Evolutionary conservation across 768 basidiomycete species (phyloP).

Genomic region (Harrya chromipes): DNA sequence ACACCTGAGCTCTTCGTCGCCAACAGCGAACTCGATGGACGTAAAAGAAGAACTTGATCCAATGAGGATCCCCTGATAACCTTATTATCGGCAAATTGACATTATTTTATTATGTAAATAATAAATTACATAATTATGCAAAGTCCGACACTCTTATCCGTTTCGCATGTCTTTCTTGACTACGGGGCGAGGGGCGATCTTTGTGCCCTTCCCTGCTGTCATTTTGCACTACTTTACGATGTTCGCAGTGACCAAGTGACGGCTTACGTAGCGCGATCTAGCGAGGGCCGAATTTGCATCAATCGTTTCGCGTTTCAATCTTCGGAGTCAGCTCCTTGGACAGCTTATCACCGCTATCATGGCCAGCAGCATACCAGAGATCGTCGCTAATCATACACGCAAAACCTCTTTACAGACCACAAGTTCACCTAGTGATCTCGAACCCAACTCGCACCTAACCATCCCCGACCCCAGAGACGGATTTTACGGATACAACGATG

Average conservation of each 20-base stretch:
- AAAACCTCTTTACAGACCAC: background rate
- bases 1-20: constrained; percentile 16
- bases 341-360: constrained; percentile 15
- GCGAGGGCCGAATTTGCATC: constrained; percentile 10
- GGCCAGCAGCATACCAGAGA: constrained; percentile 5
- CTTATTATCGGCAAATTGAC: constrained; percentile 14
- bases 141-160: too few relatives aligned
- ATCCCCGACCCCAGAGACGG: constrained; percentile 59
- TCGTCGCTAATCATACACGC: background rate
- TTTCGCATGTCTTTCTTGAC: too few relatives aligned
- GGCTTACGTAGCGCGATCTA: background rate
- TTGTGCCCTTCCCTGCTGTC: too few relatives aligned
- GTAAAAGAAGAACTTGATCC: constrained; percentile 30
- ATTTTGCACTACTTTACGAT: too few relatives aligned
- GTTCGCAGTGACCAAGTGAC: too few relatives aligned
- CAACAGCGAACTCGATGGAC: constrained; percentile 29
- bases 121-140: constrained; percentile 8
- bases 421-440: constrained; percentile 4
- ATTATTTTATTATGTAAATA: constrained; percentile 6
- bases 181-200: too few relatives aligned
- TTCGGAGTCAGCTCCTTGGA: background rate
- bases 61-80: constrained; percentile 28
- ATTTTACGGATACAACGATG: constrained; percentile 78
- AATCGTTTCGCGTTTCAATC: constrained; percentile 5
- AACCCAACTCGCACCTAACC: constrained; percentile 31